Conservation (phyloP, 306 rosid species). For the Glycine tomentella region DNA sequence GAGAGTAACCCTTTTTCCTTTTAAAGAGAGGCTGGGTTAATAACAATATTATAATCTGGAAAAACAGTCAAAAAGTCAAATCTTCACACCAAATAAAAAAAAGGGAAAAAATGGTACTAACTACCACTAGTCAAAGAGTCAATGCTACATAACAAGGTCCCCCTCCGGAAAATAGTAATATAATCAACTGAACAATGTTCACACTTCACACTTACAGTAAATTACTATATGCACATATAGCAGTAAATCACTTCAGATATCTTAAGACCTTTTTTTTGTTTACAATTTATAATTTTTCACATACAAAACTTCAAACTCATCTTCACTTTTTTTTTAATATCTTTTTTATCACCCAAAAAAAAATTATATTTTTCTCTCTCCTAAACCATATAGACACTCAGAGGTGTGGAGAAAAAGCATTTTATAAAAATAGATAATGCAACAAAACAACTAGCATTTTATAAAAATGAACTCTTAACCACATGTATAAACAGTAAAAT, state of each 20-base stretch:
- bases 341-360: too few relatives aligned
- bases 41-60: background rate
- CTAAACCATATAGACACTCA: too few relatives aligned
- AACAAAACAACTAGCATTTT: too few relatives aligned
- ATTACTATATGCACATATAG: background rate
- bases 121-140: conserved; percentile 34
- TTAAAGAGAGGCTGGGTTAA: conserved; percentile 19
- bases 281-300: background rate
- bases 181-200: background rate
- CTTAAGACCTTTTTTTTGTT: background rate
- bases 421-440: too few relatives aligned
- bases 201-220: background rate
- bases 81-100: conserved; percentile 9
- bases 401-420: too few relatives aligned
- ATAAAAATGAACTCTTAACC: too few relatives aligned
- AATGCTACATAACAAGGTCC: conserved; percentile 9
- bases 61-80: conserved; percentile 44
- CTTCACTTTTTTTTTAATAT: too few relatives aligned
- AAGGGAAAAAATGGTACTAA: background rate
- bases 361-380: too few relatives aligned
- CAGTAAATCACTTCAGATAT: background rate
- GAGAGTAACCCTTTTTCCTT: conserved; percentile 36
- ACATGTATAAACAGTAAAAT: too few relatives aligned
- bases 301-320: background rate
- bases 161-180: background rate